phyloP scores from a whole-genome alignment of 495 filamentous ascomycete species.

The Cenococcum geophilum region DNA sequence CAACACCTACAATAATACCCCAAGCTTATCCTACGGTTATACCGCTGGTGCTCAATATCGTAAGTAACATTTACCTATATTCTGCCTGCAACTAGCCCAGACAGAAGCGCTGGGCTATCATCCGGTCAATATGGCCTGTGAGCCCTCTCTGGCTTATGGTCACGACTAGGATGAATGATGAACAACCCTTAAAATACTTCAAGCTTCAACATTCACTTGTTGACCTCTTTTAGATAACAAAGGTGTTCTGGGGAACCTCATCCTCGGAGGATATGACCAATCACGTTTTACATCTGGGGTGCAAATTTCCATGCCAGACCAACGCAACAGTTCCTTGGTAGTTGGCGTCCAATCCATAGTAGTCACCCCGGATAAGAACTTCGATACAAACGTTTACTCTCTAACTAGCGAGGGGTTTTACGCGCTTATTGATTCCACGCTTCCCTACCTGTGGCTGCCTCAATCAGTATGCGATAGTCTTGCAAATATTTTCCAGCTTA shows the following conservation, averaged over 20 bases:
- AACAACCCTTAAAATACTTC: too few relatives aligned
- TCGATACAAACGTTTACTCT: background rate
- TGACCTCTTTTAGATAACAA: conserved; percentile 1
- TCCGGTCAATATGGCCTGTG: too few relatives aligned
- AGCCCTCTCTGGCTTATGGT: too few relatives aligned
- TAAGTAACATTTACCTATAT: conserved; percentile 13
- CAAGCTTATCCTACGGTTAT: conserved; percentile 27
- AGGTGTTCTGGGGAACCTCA: conserved; percentile 16
- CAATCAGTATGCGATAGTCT: conserved; percentile 23
- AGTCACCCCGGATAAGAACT: conserved; percentile 5
- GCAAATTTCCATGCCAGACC: conserved; percentile 8
- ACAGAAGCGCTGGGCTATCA: too few relatives aligned
- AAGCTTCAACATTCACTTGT: background rate
- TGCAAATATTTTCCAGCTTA: conserved; percentile 16
- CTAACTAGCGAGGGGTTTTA: conserved; percentile 4
- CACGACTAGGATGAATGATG: too few relatives aligned
- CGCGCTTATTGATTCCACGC: conserved; percentile 25
- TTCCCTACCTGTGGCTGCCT: conserved; percentile 30
- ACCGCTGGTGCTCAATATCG: conserved; percentile 26
- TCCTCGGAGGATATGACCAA: conserved; percentile 25
- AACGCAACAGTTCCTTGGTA: conserved; percentile 13
- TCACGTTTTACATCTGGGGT: conserved; percentile 18
- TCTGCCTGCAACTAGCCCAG: background rate
- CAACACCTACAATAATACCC: background rate
- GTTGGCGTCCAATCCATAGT: conserved; percentile 24